These are phyloP conservation scores for Cutaneotrichosporon sp. DNA, from an alignment of 1,284 basidiomycete genomes.

Conservation along the genomic window DNA sequence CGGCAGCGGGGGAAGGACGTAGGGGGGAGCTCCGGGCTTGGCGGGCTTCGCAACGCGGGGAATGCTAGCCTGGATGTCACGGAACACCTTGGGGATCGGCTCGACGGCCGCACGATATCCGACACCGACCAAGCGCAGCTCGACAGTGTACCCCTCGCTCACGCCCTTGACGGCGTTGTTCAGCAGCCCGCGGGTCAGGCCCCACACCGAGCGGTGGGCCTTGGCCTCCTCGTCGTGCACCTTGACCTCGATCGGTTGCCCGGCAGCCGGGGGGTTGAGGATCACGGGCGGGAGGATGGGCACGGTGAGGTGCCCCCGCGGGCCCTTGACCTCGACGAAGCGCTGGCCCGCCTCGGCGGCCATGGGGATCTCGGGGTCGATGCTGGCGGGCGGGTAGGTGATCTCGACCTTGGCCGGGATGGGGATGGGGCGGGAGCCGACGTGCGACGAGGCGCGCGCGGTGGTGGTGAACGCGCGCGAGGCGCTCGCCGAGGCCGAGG, in stretches of 20 bases:
- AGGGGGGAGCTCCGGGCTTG: conserved; percentile 29
- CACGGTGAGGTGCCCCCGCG: conserved; percentile 70
- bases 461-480: conserved; percentile 37
- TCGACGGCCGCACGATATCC: conserved; percentile 90
- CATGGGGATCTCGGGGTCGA: conserved; percentile 34
- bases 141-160: conserved; percentile 78
- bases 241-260: conserved; percentile 54
- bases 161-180: conserved; percentile 88
- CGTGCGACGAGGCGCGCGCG: conserved; percentile 57
- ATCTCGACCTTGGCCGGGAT: conserved; percentile 68
- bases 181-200: conserved; percentile 84
- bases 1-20: conserved; percentile 29
- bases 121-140: conserved; percentile 88
- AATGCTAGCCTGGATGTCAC: conserved; percentile 37
- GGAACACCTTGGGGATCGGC: conserved; percentile 64
- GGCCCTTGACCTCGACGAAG: conserved; percentile 63
- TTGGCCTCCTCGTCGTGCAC: conserved; percentile 73
- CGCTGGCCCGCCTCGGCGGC: conserved; percentile 31
- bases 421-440: conserved; percentile 76
- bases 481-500: background rate
- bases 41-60: conserved; percentile 21
- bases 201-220: conserved; percentile 87
- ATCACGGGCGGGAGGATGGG: conserved; percentile 67
- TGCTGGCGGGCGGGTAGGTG: conserved; percentile 45
- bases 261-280: conserved; percentile 33